These are phyloP conservation scores for Phytophthora syringae DNA, from an alignment of 352 stramenopile genomes.

Conservation along the genomic window DNA sequence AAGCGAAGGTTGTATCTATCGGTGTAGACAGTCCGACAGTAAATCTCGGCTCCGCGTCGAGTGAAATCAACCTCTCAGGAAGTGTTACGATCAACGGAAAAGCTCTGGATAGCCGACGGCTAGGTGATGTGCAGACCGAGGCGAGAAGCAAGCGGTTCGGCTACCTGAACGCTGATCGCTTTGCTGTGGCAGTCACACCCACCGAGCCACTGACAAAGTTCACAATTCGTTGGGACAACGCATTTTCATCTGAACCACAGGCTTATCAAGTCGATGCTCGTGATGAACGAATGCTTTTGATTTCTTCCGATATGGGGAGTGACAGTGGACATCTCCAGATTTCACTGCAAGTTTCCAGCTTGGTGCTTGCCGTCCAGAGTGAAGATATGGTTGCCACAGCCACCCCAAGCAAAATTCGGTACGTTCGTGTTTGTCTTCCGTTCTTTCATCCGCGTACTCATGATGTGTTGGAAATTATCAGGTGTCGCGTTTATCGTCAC, in stretches of 20 bases:
- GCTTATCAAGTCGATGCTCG: conserved; percentile 30
- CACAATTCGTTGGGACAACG: conserved; percentile 33
- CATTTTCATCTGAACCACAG: conserved; percentile 38
- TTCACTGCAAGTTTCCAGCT: conserved; percentile 37
- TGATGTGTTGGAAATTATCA: conserved; percentile 15
- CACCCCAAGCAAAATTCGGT: conserved; percentile 44
- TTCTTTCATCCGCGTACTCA: conserved; percentile 7
- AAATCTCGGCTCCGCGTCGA: conserved; percentile 41
- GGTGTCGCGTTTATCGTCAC: conserved; percentile 50
- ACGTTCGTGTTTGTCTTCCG: conserved; percentile 8
- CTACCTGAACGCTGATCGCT: conserved; percentile 40
- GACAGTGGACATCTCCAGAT: conserved; percentile 33
- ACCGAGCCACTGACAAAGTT: conserved; percentile 26
- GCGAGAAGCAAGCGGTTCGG: conserved; percentile 31
- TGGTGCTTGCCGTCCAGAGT: conserved; percentile 28
- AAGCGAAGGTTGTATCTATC: conserved; percentile 37
- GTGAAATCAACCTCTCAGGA: conserved; percentile 46
- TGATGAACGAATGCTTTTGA: conserved; percentile 30
- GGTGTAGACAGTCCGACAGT: conserved; percentile 37
- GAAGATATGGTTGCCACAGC: neutral
- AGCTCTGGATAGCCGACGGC: conserved; percentile 35
- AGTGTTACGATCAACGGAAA: conserved; percentile 70
- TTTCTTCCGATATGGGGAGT: neutral
- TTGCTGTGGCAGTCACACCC: conserved; percentile 19
- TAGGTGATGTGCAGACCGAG: conserved; percentile 16